Percentiles rank a stretch among this genome's conserved stretches.
These are phyloP conservation scores for Phytophthora fragariaefolia DNA, from an alignment of 352 stramenopile genomes.

Conservation along the genomic window DNA sequence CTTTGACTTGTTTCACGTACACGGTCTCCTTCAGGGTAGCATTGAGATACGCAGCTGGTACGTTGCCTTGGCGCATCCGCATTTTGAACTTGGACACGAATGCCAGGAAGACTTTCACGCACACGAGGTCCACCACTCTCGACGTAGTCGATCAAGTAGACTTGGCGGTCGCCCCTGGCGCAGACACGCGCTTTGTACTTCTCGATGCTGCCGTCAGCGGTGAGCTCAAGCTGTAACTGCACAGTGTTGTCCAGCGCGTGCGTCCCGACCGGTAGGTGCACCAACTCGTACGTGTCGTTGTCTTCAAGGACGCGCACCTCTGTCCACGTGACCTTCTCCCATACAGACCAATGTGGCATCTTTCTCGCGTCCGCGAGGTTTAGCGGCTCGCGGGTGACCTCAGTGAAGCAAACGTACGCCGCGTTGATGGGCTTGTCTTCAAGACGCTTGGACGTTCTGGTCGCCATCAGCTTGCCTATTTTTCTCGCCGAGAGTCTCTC, in stretches of 20 bases:
- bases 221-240: not conserved
- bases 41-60: not conserved
- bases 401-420: not conserved
- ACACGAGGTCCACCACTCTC: not conserved
- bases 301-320: not conserved
- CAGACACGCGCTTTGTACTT: not conserved
- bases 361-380: not conserved
- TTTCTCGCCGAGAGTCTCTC: not conserved
- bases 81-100: not conserved
- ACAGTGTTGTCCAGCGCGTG: not conserved
- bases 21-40: not conserved
- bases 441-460: not conserved
- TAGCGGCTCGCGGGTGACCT: not conserved
- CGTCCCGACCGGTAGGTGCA: not conserved
- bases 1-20: not conserved
- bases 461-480: not conserved
- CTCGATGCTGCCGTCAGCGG: not conserved
- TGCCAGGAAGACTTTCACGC: not conserved
- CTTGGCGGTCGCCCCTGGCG: not conserved
- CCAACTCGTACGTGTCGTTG: not conserved
- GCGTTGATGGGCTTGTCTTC: not conserved
- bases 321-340: not conserved
- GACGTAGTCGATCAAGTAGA: not conserved
- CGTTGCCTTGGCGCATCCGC: not conserved
- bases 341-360: not conserved